A percentile compares a stretch with the other conserved stretches of the same genome.
Conservation (phyloP, 2,329 filamentous ascomycete genomes). For the Penicillium hesseltinei region DNA sequence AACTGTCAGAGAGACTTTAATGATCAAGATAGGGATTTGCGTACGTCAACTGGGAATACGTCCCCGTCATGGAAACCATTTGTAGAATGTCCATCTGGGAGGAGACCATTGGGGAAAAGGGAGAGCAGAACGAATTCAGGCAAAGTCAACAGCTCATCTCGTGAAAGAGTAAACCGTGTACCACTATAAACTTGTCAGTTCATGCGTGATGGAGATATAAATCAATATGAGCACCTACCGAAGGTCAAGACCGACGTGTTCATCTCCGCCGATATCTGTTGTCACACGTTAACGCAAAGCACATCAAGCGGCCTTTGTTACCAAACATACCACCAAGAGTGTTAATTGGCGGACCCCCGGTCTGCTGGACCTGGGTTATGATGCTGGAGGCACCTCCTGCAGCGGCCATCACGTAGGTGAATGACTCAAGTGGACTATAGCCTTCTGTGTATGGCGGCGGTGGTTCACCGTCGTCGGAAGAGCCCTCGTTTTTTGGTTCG, state of each 20-base stretch:
- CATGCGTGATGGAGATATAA: background rate
- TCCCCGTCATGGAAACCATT: constrained; percentile 89
- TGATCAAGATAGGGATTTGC: constrained; percentile 38
- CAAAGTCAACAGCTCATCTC: constrained; percentile 90
- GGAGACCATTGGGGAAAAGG: constrained; percentile 96
- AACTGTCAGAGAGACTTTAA: constrained; percentile 1
- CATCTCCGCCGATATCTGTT: constrained; percentile 77
- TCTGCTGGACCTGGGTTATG: constrained; percentile 97
- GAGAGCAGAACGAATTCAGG: constrained; percentile 97
- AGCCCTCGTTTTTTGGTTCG: constrained; percentile 74
- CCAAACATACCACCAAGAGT: constrained; percentile 69
- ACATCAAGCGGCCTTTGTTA: background rate
- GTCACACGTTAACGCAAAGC: background rate
- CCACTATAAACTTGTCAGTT: constrained; percentile 58
- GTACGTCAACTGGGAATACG: constrained; percentile 94
- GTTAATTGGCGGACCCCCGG: constrained; percentile 79
- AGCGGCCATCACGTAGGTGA: constrained; percentile 96
- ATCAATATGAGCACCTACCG: constrained; percentile 58
- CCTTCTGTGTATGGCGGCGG: constrained; percentile 95
- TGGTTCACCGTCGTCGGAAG: constrained; percentile 78
- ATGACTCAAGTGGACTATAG: constrained; percentile 84
- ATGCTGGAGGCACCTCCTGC: constrained; percentile 97
- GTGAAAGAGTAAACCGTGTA: constrained; percentile 86
- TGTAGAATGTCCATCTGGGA: constrained; percentile 86
- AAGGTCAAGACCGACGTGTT: constrained; percentile 91